Evolutionary conservation across 2,329 filamentous ascomycete genomes (phyloP).

Genomic region (Cladosporium austrohemisphaericum): DNA sequence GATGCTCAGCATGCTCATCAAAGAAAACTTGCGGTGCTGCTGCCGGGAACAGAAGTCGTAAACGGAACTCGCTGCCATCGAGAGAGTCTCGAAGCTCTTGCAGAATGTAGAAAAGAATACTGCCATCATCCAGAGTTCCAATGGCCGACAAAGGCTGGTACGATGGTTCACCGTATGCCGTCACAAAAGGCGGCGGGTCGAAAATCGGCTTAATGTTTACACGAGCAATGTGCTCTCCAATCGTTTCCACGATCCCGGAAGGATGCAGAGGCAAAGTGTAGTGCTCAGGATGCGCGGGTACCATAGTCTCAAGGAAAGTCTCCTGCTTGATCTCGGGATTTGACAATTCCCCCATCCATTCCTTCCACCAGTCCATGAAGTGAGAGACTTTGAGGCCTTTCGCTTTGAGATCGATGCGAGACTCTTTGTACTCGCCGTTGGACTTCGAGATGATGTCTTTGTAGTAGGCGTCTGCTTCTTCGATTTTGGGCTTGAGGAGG

Average conservation of each 20-base stretch:
- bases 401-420: constrained; percentile 2
- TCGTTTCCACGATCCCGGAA: not conserved
- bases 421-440: not conserved
- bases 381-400: not conserved
- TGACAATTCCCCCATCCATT: not conserved
- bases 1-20: no score
- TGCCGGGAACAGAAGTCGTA: no score
- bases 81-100: no score
- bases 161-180: no score
- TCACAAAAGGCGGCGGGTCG: not conserved
- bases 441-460: not conserved
- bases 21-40: no score
- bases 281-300: not conserved
- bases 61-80: no score
- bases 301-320: constrained; percentile 4
- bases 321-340: not conserved
- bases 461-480: constrained; percentile 5
- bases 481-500: not conserved
- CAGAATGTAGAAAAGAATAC: no score
- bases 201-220: not conserved
- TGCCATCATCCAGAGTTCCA: no score
- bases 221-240: not conserved
- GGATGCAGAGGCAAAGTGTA: not conserved
- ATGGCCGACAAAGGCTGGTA: no score
- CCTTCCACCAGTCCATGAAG: not conserved